These are phyloP conservation scores for Fusarium heterosporum DNA, from an alignment of 2,329 filamentous ascomycete species.

Conservation along the genomic window DNA sequence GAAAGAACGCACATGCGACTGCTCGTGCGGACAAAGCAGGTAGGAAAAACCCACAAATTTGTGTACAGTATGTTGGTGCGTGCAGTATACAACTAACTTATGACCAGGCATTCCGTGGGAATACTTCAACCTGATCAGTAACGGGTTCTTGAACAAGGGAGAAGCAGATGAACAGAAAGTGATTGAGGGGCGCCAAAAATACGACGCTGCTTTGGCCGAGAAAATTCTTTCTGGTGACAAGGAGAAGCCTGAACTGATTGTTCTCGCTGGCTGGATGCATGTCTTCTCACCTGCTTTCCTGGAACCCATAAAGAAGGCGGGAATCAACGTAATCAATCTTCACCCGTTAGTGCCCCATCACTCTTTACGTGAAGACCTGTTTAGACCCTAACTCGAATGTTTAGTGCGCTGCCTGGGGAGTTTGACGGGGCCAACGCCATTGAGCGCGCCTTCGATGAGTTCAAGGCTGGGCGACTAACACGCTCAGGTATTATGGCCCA, in stretches of 20 bases:
- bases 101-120: conserved; percentile 68
- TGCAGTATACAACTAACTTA: not conserved
- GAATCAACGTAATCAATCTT: conserved; percentile 81
- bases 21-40: conserved; percentile 59
- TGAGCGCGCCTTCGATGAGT: conserved; percentile 80
- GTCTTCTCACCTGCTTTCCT: conserved; percentile 79
- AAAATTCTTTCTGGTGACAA: conserved; percentile 61
- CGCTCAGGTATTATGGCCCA: conserved; percentile 92
- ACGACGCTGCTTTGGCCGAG: conserved; percentile 80
- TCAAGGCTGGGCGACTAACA: conserved; percentile 71
- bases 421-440: conserved; percentile 85
- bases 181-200: conserved; percentile 71
- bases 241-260: conserved; percentile 77
- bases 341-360: conserved; percentile 78
- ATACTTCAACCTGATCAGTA: conserved; percentile 72
- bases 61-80: not conserved
- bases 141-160: conserved; percentile 70
- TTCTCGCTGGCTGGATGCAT: conserved; percentile 91
- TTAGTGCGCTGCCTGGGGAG: conserved; percentile 60
- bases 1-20: conserved; percentile 60
- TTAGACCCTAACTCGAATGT: conserved; percentile 53
- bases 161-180: conserved; percentile 69
- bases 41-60: conserved; percentile 8
- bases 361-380: conserved; percentile 34
- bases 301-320: conserved; percentile 70